Conservation (phyloP, 345 rosid species). For the Ricinus communis region DNA sequence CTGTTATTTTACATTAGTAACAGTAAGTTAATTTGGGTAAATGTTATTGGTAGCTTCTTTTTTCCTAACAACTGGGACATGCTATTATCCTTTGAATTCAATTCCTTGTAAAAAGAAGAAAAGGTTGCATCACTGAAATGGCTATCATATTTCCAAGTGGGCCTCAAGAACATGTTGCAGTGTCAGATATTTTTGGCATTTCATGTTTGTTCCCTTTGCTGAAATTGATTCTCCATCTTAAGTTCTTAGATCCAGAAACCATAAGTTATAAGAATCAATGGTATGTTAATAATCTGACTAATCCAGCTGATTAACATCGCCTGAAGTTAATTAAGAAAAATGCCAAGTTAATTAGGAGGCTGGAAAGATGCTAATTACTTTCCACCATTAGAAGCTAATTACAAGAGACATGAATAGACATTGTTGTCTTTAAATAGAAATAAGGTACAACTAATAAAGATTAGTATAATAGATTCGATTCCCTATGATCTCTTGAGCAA, state of each 20-base stretch:
- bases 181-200: constrained; percentile 4
- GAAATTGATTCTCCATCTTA: constrained; percentile 9
- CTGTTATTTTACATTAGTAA: too few relatives aligned
- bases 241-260: not conserved
- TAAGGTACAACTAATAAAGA: constrained; percentile 13
- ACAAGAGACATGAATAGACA: constrained; percentile 18
- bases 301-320: not conserved
- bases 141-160: not conserved
- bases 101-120: not conserved
- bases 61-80: not conserved
- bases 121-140: not conserved
- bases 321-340: not conserved
- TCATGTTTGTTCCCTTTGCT: not conserved
- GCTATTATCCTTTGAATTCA: not conserved
- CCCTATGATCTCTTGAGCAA: constrained; percentile 20
- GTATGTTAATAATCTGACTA: not conserved
- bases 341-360: not conserved
- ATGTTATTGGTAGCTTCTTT: too few relatives aligned
- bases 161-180: not conserved
- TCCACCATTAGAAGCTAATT: constrained; percentile 6
- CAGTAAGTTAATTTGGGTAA: too few relatives aligned
- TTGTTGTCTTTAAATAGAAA: constrained; percentile 20
- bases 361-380: constrained; percentile 8
- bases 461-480: constrained; percentile 34
- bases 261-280: too few relatives aligned